These are phyloP conservation scores for Penicillium sp. DNA, from an alignment of 2,329 filamentous ascomycete genomes.

Conservation along the genomic window DNA sequence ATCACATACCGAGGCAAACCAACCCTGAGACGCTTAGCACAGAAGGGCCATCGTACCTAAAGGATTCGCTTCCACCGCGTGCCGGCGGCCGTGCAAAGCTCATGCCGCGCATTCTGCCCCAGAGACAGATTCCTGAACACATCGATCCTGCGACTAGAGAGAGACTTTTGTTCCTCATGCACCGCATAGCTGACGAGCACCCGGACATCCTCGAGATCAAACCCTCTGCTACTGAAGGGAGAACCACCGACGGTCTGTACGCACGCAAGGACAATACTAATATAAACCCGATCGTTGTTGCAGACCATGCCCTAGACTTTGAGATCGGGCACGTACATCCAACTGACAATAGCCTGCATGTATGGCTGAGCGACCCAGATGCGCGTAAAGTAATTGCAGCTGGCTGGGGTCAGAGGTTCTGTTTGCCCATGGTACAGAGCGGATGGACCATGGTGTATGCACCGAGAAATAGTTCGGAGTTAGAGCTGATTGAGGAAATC, in stretches of 20 bases:
- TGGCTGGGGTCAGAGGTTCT: slow-evolving; percentile 11
- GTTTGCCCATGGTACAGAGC: neutral
- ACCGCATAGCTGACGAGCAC: neutral
- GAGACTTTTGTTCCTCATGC: neutral
- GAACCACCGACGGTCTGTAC: slow-evolving; percentile 8
- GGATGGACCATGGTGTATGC: slow-evolving; percentile 13
- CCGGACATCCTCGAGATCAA: slow-evolving; percentile 5
- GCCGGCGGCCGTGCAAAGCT: slow-evolving; percentile 6
- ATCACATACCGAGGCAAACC: slow-evolving; percentile 10
- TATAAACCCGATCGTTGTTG: neutral
- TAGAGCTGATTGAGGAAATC: slow-evolving; percentile 9
- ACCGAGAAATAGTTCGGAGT: slow-evolving; percentile 6
- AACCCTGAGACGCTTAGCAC: slow-evolving; percentile 4
- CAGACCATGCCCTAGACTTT: neutral
- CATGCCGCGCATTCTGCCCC: slow-evolving; percentile 13
- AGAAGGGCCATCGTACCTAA: slow-evolving; percentile 5
- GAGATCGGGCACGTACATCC: slow-evolving; percentile 10
- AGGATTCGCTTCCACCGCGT: neutral
- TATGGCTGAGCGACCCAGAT: slow-evolving; percentile 10
- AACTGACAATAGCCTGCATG: slow-evolving; percentile 6
- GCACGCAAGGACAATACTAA: slow-evolving; percentile 1
- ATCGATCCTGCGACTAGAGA: slow-evolving; percentile 5
- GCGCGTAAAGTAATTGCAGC: slow-evolving; percentile 11
- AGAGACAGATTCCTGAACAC: slow-evolving; percentile 4
- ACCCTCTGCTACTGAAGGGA: slow-evolving; percentile 4